These are phyloP conservation scores for Cystobasidium onofrii DNA, from an alignment of 768 basidiomycete species.

Conservation along the genomic window DNA sequence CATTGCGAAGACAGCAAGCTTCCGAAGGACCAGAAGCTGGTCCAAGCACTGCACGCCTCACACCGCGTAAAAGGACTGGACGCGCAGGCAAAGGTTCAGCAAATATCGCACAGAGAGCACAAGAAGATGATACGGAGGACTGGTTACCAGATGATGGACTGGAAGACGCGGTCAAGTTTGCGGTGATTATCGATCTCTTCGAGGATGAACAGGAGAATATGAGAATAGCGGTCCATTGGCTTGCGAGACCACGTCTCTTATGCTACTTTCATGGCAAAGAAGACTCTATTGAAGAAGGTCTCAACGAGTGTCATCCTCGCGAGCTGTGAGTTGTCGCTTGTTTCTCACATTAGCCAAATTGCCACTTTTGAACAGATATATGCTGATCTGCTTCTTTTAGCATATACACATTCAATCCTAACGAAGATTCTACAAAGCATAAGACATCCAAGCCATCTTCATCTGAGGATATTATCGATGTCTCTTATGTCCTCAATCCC, in stretches of 20 bases:
- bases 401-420: constrained; percentile 18
- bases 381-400: not conserved
- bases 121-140: constrained; percentile 9
- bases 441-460: constrained; percentile 9
- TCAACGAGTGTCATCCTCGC: constrained; percentile 9
- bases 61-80: not conserved
- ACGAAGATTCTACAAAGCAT: not conserved
- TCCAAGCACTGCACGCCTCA: not conserved
- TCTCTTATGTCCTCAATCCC: constrained; percentile 21
- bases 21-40: not conserved
- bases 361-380: not conserved
- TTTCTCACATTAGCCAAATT: not conserved
- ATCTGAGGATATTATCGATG: constrained; percentile 27
- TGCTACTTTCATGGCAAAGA: constrained; percentile 19
- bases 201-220: constrained; percentile 28
- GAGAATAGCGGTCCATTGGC: constrained; percentile 28
- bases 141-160: constrained; percentile 28
- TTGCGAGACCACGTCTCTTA: constrained; percentile 26
- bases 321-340: constrained; percentile 13
- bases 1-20: not conserved
- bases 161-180: constrained; percentile 29
- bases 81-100: constrained; percentile 19
- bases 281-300: constrained; percentile 6
- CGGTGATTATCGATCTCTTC: constrained; percentile 31
- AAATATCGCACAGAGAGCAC: constrained; percentile 11